phyloP scores from a whole-genome alignment of 805 yeast species.

The Metschnikowia lunata region DNA sequence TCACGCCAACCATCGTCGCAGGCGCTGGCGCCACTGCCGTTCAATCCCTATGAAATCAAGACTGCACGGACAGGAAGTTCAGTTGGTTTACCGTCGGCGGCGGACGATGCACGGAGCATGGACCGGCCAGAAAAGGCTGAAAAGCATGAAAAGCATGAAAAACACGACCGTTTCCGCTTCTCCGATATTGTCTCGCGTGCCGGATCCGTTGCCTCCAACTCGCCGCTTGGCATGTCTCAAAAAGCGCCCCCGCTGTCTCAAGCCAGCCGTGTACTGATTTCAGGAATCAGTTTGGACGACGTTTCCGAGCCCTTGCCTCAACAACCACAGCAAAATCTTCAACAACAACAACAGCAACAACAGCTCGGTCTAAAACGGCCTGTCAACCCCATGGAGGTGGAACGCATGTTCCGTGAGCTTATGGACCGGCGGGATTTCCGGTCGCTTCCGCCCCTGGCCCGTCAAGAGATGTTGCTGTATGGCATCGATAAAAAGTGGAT shows the following conservation, averaged over 20 bases:
- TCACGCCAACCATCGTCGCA: constrained; percentile 24
- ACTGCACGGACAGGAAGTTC: constrained; percentile 11
- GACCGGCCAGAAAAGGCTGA: no score
- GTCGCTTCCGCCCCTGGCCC: constrained; percentile 65
- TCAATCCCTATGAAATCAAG: constrained; percentile 31
- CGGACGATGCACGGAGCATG: constrained; percentile 4
- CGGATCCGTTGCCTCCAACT: constrained; percentile 5
- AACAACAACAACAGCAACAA: background rate
- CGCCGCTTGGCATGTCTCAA: constrained; percentile 4
- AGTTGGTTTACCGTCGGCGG: background rate
- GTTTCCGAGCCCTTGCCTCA: background rate
- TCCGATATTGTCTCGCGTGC: constrained; percentile 6
- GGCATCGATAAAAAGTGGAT: constrained; percentile 84
- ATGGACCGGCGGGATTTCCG: constrained; percentile 81
- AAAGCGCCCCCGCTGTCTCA: constrained; percentile 8
- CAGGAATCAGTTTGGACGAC: background rate
- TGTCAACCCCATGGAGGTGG: constrained; percentile 58
- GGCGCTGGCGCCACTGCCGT: constrained; percentile 18
- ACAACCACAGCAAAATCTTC: background rate
- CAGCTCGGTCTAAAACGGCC: constrained; percentile 57
- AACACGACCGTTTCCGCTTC: constrained; percentile 2
- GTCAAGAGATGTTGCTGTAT: constrained; percentile 70
- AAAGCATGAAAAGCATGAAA: no score
- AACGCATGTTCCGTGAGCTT: constrained; percentile 68
- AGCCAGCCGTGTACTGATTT: constrained; percentile 1